Conservation (phyloP, 371 early-diverging fungal genomes). For the Chytridiales sp. region DNA sequence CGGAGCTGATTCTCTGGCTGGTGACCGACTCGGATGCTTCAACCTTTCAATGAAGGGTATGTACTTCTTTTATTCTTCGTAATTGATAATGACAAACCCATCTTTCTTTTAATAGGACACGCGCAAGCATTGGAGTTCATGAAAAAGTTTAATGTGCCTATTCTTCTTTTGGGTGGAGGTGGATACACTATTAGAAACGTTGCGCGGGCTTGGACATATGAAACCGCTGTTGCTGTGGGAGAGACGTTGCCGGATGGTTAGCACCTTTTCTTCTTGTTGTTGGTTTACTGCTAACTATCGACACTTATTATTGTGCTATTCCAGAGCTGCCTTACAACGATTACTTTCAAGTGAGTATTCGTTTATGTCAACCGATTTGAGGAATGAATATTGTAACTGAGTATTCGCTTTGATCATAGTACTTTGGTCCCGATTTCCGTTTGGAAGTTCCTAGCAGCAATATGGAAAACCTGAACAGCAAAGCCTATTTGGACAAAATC, state of each 20-base stretch:
- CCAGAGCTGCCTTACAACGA: constrained; percentile 90
- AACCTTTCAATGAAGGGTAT: constrained; percentile 90
- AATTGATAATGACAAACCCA: not conserved
- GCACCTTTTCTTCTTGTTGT: not conserved
- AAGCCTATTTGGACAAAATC: constrained; percentile 85
- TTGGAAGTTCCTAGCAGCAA: constrained; percentile 92
- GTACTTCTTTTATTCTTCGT: constrained; percentile 25
- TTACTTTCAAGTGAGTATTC: constrained; percentile 70
- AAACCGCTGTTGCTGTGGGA: constrained; percentile 91
- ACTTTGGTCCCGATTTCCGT: constrained; percentile 92
- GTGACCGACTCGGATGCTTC: constrained; percentile 98
- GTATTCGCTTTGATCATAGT: constrained; percentile 54
- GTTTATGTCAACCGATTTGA: too few species aligned
- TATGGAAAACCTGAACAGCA: constrained; percentile 94
- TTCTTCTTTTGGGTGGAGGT: constrained; percentile 97
- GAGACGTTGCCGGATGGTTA: constrained; percentile 63
- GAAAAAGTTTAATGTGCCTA: constrained; percentile 88
- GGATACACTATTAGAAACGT: constrained; percentile 99
- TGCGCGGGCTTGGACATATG: constrained; percentile 97
- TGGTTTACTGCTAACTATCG: not conserved
- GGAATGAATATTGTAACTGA: not conserved
- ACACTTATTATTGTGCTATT: not conserved
- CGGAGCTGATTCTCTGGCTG: constrained; percentile 99
- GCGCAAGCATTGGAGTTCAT: constrained; percentile 93
- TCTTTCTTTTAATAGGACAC: constrained; percentile 54